Conservation (phyloP, 805 yeast genomes). For the Candida golubevii region DNA sequence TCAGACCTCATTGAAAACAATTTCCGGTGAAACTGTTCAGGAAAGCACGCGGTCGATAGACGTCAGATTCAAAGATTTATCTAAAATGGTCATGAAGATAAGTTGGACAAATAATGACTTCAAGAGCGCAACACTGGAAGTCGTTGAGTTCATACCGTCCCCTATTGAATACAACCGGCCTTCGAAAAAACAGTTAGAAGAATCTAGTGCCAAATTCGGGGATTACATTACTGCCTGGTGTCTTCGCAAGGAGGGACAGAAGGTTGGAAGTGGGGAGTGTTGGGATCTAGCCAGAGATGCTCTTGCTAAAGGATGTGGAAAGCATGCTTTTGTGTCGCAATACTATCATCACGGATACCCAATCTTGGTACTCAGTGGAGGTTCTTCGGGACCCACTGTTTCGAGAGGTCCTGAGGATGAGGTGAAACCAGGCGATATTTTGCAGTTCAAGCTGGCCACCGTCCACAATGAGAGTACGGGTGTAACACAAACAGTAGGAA, state of each 20-base stretch:
- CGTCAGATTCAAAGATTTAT: constrained; percentile 40
- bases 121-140: constrained; percentile 21
- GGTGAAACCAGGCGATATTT: constrained; percentile 51
- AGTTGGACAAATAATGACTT: constrained; percentile 35
- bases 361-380: constrained; percentile 26
- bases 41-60: constrained; percentile 25
- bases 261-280: constrained; percentile 56
- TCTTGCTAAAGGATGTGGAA: constrained; percentile 50
- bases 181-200: constrained; percentile 25
- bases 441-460: constrained; percentile 43
- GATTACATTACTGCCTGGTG: constrained; percentile 54
- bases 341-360: constrained; percentile 47
- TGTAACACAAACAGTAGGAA: constrained; percentile 38
- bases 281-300: constrained; percentile 60
- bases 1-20: constrained; percentile 8
- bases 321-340: constrained; percentile 50
- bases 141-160: constrained; percentile 38
- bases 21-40: constrained; percentile 9
- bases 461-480: constrained; percentile 36
- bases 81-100: constrained; percentile 32
- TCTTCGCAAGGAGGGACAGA: constrained; percentile 42
- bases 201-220: constrained; percentile 40
- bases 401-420: constrained; percentile 28
- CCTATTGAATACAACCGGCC: constrained; percentile 34
- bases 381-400: constrained; percentile 15